phyloP scores from a whole-genome alignment of 2,329 filamentous ascomycete species.

The Cryphonectria nitschkei region DNA sequence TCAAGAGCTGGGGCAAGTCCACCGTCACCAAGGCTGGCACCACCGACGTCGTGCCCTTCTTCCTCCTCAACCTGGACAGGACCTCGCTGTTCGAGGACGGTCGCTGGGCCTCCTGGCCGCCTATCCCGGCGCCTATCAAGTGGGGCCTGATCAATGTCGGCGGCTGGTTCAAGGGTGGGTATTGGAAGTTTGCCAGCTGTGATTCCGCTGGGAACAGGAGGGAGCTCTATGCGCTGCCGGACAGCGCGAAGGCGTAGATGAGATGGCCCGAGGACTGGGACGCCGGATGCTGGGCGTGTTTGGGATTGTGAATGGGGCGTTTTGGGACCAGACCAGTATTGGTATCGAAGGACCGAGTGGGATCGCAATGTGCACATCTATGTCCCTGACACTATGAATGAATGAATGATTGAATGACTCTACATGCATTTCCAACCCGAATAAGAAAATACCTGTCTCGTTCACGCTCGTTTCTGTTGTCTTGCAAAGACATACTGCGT shows the following conservation, averaged over 20 bases:
- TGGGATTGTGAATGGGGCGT: neutral
- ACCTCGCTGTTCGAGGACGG: conserved; percentile 57
- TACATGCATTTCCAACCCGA: neutral
- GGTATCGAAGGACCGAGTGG: neutral
- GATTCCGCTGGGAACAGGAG: conserved; percentile 55
- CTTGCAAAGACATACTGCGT: neutral
- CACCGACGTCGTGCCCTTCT: conserved; percentile 65
- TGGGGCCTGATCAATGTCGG: conserved; percentile 64
- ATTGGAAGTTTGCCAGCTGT: conserved; percentile 70
- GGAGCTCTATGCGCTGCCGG: conserved; percentile 54
- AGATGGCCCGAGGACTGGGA: neutral
- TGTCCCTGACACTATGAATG: neutral
- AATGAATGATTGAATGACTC: neutral
- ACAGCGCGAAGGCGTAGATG: neutral
- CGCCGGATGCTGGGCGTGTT: no score
- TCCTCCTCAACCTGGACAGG: conserved; percentile 64
- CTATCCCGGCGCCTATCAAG: conserved; percentile 62
- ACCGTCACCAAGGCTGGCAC: conserved; percentile 65
- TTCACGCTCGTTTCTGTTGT: neutral
- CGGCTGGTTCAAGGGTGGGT: conserved; percentile 57
- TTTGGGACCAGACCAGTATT: neutral
- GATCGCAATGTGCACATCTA: neutral
- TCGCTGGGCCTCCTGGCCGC: conserved; percentile 65
- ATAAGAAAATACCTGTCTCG: neutral
- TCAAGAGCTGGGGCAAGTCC: conserved; percentile 65